A percentile compares a stretch with the other conserved stretches of the same genome.
Evolutionary conservation across 73 alveolate species (phyloP).

Genomic region (Symbiodinium natans): DNA sequence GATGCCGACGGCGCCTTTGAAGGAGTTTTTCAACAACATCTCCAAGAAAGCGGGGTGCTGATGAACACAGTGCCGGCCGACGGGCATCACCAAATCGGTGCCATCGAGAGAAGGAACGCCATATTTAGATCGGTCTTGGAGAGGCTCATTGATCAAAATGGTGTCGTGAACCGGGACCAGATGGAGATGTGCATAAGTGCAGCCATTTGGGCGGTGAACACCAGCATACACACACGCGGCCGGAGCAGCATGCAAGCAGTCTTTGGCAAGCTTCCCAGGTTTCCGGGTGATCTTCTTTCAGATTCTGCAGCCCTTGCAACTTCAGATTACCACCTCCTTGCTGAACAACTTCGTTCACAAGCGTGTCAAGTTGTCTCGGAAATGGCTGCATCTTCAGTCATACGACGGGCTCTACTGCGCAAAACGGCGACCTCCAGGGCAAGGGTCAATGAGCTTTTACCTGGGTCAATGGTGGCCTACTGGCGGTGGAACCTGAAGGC

Average conservation of each 20-base stretch:
- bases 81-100: constrained; percentile 22
- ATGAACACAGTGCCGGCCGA: neutral
- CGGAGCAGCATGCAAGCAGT: neutral
- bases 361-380: neutral
- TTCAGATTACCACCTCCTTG: neutral
- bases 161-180: neutral
- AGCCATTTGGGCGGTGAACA: neutral
- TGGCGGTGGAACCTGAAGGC: constrained; percentile 39
- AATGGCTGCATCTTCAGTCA: neutral
- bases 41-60: neutral
- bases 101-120: constrained; percentile 15
- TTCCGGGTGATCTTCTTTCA: no score
- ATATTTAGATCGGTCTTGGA: neutral
- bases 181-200: neutral
- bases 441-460: neutral
- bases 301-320: neutral
- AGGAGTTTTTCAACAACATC: neutral
- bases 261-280: no score
- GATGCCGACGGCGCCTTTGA: constrained; percentile 10
- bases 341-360: neutral
- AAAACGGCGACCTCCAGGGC: neutral
- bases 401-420: neutral
- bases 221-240: neutral
- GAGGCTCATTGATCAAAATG: constrained; percentile 6
- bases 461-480: neutral